A percentile compares a stretch with the other conserved stretches of the same genome.
These are phyloP conservation scores for Russula brevipes DNA, from an alignment of 768 basidiomycete genomes.

Conservation along the genomic window DNA sequence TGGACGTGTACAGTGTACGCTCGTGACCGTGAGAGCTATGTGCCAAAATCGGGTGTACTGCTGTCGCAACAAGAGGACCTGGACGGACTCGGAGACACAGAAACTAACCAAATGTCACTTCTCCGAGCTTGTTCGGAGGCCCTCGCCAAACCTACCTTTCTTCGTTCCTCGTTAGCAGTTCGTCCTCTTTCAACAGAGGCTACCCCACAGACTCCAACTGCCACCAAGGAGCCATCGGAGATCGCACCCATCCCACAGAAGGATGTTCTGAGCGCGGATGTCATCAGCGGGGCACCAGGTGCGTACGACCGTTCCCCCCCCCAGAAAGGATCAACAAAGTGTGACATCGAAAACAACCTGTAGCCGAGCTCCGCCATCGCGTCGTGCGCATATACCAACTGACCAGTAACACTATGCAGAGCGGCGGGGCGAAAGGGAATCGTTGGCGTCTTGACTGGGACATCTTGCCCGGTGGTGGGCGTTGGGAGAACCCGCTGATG, in stretches of 20 bases:
- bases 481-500: constrained; percentile 99
- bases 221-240: constrained; percentile 37
- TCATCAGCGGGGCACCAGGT: constrained; percentile 85
- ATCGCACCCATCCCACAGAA: constrained; percentile 41
- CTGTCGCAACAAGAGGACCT: neutral
- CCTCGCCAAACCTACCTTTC: constrained; percentile 25
- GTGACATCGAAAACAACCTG: neutral
- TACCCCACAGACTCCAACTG: constrained; percentile 24
- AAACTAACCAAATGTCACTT: constrained; percentile 42
- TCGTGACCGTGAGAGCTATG: neutral
- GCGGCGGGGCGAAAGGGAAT: constrained; percentile 76
- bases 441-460: constrained; percentile 97
- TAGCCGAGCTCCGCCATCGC: constrained; percentile 82
- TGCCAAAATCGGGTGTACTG: neutral
- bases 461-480: constrained; percentile 76
- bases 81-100: neutral
- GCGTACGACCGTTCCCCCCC: constrained; percentile 39
- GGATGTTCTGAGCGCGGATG: constrained; percentile 72
- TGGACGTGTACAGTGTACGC: too few species aligned
- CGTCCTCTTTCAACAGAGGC: constrained; percentile 28
- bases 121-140: constrained; percentile 39
- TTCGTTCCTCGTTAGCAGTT: constrained; percentile 17
- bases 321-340: neutral
- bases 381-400: constrained; percentile 90
- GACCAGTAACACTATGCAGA: constrained; percentile 92